These are phyloP conservation scores for Candida endomychidarum DNA, from an alignment of 805 yeast genomes.

Conservation along the genomic window DNA sequence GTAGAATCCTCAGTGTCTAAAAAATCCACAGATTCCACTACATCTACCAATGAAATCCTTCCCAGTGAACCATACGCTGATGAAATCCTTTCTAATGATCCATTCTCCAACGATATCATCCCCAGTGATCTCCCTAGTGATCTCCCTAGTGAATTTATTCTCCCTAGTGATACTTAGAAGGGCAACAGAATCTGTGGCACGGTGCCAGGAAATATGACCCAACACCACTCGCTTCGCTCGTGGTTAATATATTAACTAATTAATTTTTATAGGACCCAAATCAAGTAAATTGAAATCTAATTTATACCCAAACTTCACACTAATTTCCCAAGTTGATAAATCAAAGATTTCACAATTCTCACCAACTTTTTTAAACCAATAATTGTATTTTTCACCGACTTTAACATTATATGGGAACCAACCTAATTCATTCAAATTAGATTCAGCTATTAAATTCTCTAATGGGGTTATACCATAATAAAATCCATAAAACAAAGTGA, in stretches of 20 bases:
- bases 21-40: too few species aligned
- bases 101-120: too few species aligned
- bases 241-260: not conserved
- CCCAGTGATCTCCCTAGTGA: too few species aligned
- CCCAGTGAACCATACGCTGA: too few species aligned
- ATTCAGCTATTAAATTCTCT: conserved; percentile 44
- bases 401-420: conserved; percentile 40
- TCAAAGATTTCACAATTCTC: conserved; percentile 46
- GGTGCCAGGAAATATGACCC: too few species aligned
- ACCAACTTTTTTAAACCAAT: conserved; percentile 23
- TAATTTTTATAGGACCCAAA: conserved; percentile 4
- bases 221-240: too few species aligned
- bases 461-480: conserved; percentile 44
- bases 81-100: too few species aligned
- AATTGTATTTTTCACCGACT: conserved; percentile 14
- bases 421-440: conserved; percentile 36
- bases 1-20: too few species aligned
- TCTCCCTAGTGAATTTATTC: not conserved
- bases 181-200: too few species aligned
- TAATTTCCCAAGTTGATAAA: conserved; percentile 41
- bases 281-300: conserved; percentile 26
- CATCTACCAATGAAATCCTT: too few species aligned
- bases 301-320: conserved; percentile 36
- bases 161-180: too few species aligned
- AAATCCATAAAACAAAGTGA: conserved; percentile 43